Evolutionary conservation across 2,329 filamentous ascomycete species (phyloP).

Genomic region (Fusarium sp.): DNA sequence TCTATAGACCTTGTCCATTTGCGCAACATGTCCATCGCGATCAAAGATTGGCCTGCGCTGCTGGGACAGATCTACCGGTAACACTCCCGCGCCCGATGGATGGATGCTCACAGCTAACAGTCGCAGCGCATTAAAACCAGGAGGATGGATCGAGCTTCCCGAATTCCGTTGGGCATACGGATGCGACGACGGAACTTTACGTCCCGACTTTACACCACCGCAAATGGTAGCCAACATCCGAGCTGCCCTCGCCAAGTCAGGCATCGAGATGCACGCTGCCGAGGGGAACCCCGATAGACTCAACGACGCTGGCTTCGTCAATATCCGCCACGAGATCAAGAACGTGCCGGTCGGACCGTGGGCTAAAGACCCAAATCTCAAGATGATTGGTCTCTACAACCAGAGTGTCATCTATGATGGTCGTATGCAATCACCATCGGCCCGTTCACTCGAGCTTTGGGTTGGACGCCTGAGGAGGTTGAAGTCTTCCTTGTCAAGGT

Average conservation of each 20-base stretch:
- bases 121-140: slow-evolving; percentile 48
- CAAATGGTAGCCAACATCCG: slow-evolving; percentile 43
- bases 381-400: slow-evolving; percentile 53
- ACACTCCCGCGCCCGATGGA: neutral
- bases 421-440: slow-evolving; percentile 45
- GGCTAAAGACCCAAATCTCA: slow-evolving; percentile 57
- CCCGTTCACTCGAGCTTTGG: slow-evolving; percentile 47
- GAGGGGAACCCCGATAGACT: slow-evolving; percentile 43
- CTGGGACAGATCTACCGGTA: slow-evolving; percentile 36
- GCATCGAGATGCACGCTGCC: slow-evolving; percentile 45
- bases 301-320: slow-evolving; percentile 50
- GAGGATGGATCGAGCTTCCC: slow-evolving; percentile 58
- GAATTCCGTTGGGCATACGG: slow-evolving; percentile 41
- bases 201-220: slow-evolving; percentile 39
- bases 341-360: slow-evolving; percentile 60
- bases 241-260: slow-evolving; percentile 42
- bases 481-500: slow-evolving; percentile 47
- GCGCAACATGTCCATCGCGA: slow-evolving; percentile 49
- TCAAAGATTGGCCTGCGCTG: slow-evolving; percentile 37
- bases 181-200: slow-evolving; percentile 44
- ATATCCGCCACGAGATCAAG: slow-evolving; percentile 50
- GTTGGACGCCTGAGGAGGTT: slow-evolving; percentile 48
- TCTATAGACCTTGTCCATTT: slow-evolving; percentile 45
- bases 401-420: slow-evolving; percentile 43
- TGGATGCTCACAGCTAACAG: neutral